Conservation (phyloP, 1,139 yeast genomes). For the Pichia terricola region DNA sequence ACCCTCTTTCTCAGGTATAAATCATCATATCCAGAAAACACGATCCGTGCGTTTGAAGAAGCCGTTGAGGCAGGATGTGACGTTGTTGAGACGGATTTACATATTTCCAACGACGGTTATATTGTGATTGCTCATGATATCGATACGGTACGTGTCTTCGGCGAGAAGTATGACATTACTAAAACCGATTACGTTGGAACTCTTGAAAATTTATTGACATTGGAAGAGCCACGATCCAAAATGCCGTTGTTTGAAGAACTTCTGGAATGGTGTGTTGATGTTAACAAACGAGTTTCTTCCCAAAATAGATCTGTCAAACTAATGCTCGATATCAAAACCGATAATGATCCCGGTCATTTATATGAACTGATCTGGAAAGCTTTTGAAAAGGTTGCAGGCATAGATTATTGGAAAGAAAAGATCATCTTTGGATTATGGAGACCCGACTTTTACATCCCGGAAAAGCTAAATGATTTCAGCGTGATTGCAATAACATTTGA, state of each 20-base stretch:
- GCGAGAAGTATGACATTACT: constrained; percentile 35
- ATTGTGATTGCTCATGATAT: constrained; percentile 72
- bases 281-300: too few species aligned
- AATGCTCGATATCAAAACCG: constrained; percentile 77
- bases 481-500: constrained; percentile 46
- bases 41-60: constrained; percentile 59
- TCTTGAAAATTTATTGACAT: constrained; percentile 44
- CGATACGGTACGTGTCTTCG: constrained; percentile 52
- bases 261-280: constrained; percentile 45
- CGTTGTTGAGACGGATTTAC: constrained; percentile 77
- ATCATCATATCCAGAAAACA: constrained; percentile 67
- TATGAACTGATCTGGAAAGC: constrained; percentile 42
- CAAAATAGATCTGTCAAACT: constrained; percentile 28
- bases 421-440: constrained; percentile 81
- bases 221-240: constrained; percentile 40
- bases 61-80: constrained; percentile 65
- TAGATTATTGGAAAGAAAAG: constrained; percentile 54
- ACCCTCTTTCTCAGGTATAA: constrained; percentile 29
- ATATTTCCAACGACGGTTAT: constrained; percentile 62
- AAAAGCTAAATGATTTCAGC: constrained; percentile 33
- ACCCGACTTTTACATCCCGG: constrained; percentile 47
- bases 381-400: constrained; percentile 27
- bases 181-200: constrained; percentile 32
- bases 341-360: constrained; percentile 50
- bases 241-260: constrained; percentile 57